phyloP scores from a whole-genome alignment of 352 stramenopile species.

The Pythium phragmiticola region DNA sequence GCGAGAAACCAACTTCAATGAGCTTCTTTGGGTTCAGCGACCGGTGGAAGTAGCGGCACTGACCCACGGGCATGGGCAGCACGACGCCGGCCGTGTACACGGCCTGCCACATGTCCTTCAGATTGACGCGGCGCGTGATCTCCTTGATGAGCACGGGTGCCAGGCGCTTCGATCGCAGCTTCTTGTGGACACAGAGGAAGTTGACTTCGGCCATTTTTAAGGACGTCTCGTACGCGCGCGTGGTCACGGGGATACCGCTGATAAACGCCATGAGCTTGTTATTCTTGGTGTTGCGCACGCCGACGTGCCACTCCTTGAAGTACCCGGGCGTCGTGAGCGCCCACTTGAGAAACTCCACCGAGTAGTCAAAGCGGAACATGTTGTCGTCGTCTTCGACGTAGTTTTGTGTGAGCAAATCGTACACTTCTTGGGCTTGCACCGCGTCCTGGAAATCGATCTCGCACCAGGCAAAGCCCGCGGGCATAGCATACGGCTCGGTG shows the following conservation, averaged over 20 bases:
- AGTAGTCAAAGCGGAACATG: constrained; percentile 96
- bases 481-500: constrained; percentile 94
- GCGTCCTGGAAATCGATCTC: constrained; percentile 88
- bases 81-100: constrained; percentile 98
- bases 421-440: constrained; percentile 88
- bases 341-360: constrained; percentile 79
- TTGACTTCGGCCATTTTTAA: constrained; percentile 96
- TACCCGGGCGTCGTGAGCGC: constrained; percentile 94
- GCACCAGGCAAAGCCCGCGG: constrained; percentile 93
- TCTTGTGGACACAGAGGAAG: constrained; percentile 99
- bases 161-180: constrained; percentile 92
- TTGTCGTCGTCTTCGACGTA: constrained; percentile 99
- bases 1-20: constrained; percentile 97
- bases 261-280: constrained; percentile 98
- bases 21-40: constrained; percentile 98
- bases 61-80: constrained; percentile 93
- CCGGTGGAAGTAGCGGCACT: constrained; percentile 96
- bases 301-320: constrained; percentile 92
- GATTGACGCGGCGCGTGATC: constrained; percentile 97
- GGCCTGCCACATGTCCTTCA: constrained; percentile 91
- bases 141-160: constrained; percentile 99
- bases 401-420: constrained; percentile 96
- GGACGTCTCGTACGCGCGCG: constrained; percentile 49
- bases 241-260: constrained; percentile 90
- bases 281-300: constrained; percentile 88